Conservation (phyloP, 2,329 filamentous ascomycete genomes). For the Colletotrichum salicis region DNA sequence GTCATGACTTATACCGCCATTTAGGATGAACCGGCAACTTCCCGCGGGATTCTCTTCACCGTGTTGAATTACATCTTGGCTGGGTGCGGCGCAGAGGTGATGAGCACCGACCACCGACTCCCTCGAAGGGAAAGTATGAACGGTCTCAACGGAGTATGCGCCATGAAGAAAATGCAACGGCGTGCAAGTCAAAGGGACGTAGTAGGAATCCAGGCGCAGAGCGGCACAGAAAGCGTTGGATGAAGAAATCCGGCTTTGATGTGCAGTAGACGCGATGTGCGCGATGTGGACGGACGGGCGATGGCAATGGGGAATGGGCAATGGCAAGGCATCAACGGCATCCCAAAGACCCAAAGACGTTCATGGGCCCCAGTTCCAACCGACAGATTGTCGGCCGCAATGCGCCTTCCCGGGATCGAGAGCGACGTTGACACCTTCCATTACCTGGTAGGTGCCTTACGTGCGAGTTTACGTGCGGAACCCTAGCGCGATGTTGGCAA, state of each 20-base stretch:
- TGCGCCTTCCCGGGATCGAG: no score
- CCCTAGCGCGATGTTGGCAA: no score
- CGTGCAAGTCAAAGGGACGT: not conserved
- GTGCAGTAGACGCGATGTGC: not conserved
- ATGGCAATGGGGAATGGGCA: not conserved
- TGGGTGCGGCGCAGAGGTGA: not conserved
- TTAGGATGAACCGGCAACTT: not conserved
- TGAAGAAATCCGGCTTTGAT: not conserved
- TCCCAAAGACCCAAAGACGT: no score
- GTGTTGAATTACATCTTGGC: not conserved
- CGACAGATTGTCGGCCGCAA: no score
- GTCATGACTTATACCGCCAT: not conserved
- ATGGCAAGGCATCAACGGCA: not conserved
- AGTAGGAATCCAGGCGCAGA: not conserved
- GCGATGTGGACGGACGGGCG: no score
- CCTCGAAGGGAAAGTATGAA: not conserved
- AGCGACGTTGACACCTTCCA: no score
- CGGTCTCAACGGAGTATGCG: not conserved
- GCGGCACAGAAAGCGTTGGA: constrained; percentile 11
- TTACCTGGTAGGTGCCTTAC: no score
- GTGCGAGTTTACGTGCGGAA: no score
- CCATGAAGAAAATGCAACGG: not conserved
- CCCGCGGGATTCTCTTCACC: not conserved
- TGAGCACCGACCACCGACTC: not conserved
- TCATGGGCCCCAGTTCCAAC: no score